Evolutionary conservation across 345 rosid species (phyloP).

Genomic region (Ceriops tagal): DNA sequence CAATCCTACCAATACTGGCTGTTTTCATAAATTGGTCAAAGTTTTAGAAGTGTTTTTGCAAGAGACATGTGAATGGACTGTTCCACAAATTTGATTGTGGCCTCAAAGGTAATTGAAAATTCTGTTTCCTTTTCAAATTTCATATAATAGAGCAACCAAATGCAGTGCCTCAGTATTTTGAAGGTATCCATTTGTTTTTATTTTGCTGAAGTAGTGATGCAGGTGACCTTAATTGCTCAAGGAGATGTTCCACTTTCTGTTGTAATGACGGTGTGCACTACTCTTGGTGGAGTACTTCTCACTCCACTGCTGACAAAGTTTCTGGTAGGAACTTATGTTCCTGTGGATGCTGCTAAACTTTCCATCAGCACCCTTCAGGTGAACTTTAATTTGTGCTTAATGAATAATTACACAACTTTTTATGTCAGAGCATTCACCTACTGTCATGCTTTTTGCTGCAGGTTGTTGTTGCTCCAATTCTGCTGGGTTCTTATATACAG

Average conservation of each 20-base stretch:
- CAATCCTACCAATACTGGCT: not conserved
- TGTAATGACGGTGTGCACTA: conserved; percentile 61
- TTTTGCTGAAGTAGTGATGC: conserved; percentile 40
- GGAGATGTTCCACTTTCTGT: conserved; percentile 68
- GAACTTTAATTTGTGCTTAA: not conserved
- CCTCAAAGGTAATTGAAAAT: not conserved
- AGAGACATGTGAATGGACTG: not conserved
- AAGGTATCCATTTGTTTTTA: conserved; percentile 23
- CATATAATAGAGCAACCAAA: not conserved
- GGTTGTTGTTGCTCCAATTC: conserved; percentile 62
- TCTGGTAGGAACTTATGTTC: conserved; percentile 64
- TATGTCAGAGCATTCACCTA: not conserved
- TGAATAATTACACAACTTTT: not conserved
- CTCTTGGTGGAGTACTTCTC: conserved; percentile 54
- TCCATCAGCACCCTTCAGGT: conserved; percentile 70
- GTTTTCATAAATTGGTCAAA: not conserved
- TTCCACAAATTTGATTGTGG: not conserved
- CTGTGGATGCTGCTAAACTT: conserved; percentile 54
- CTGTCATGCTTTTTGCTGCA: conserved; percentile 14
- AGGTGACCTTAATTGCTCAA: conserved; percentile 67
- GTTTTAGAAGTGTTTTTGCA: not conserved
- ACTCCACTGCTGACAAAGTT: conserved; percentile 55
- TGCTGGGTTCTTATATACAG: conserved; percentile 57
- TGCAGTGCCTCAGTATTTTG: not conserved
- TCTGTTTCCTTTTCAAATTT: not conserved